Percentiles rank a stretch among this genome's conserved stretches.
Evolutionary conservation across 768 basidiomycete genomes (phyloP).

Genomic region (Pisolithus albus): DNA sequence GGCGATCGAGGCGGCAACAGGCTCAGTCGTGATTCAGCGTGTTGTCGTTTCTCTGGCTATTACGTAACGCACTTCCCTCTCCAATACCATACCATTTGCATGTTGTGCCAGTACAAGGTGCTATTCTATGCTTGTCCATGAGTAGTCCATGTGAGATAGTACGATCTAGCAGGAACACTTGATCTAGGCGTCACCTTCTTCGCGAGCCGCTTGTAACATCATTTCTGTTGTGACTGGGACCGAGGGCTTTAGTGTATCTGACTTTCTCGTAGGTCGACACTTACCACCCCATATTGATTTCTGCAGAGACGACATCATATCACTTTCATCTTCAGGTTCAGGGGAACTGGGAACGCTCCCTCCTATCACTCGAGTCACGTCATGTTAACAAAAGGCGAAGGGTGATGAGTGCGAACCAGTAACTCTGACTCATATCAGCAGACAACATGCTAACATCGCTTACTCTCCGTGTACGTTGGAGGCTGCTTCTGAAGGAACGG

Average conservation of each 20-base stretch:
- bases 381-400: neutral
- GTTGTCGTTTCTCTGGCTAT: neutral
- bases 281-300: constrained; percentile 68
- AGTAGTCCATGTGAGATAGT: constrained; percentile 8
- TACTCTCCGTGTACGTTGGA: constrained; percentile 48
- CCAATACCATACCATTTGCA: constrained; percentile 12
- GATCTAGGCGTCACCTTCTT: constrained; percentile 27
- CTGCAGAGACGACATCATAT: constrained; percentile 52
- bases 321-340: constrained; percentile 14
- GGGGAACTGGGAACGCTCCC: constrained; percentile 10
- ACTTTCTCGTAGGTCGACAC: constrained; percentile 14
- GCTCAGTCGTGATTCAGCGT: constrained; percentile 1
- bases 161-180: constrained; percentile 1
- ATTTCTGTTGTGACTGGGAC: constrained; percentile 21
- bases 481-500: constrained; percentile 32
- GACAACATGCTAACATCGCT: constrained; percentile 60
- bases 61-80: constrained; percentile 5
- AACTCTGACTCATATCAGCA: constrained; percentile 40
- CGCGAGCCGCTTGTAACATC: constrained; percentile 43
- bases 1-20: constrained; percentile 17
- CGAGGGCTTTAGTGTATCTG: neutral
- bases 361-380: constrained; percentile 3
- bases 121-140: constrained; percentile 6
- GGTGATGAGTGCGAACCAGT: constrained; percentile 37
- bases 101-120: constrained; percentile 12